Conservation (phyloP, 2,329 filamentous ascomycete genomes). For the Proliferodiscus dingleyae region DNA sequence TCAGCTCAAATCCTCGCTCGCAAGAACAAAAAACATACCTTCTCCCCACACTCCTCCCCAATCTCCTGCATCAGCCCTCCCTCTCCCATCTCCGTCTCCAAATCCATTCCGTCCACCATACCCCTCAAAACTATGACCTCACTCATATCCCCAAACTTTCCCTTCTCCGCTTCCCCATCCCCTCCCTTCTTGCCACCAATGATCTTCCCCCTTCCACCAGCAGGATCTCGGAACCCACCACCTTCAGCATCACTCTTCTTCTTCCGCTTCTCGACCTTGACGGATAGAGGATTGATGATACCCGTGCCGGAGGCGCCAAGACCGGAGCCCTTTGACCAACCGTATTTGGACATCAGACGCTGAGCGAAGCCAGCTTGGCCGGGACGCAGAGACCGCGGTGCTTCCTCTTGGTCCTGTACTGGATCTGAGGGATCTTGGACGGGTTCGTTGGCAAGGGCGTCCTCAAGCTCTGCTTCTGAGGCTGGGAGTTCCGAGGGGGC, state of each 20-base stretch:
- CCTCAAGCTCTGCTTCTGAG: slow-evolving; percentile 47
- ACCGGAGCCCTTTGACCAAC: slow-evolving; percentile 83
- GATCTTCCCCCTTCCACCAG: slow-evolving; percentile 69
- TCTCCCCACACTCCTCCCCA: slow-evolving; percentile 84
- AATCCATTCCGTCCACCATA: slow-evolving; percentile 82
- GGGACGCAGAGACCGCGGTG: slow-evolving; percentile 59
- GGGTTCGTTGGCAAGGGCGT: slow-evolving; percentile 36
- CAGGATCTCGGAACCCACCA: slow-evolving; percentile 64
- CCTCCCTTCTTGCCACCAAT: slow-evolving; percentile 64
- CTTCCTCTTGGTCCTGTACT: slow-evolving; percentile 32
- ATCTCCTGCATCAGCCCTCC: slow-evolving; percentile 83
- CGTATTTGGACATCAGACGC: slow-evolving; percentile 87
- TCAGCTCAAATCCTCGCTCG: slow-evolving; percentile 1
- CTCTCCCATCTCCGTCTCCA: slow-evolving; percentile 62
- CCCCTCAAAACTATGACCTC: slow-evolving; percentile 76
- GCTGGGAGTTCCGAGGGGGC: slow-evolving; percentile 47
- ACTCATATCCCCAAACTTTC: slow-evolving; percentile 68
- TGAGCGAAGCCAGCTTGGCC: slow-evolving; percentile 82
- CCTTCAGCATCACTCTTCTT: slow-evolving; percentile 74
- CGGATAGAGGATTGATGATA: slow-evolving; percentile 77
- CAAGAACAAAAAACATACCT: slow-evolving; percentile 42
- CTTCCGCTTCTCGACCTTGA: slow-evolving; percentile 81
- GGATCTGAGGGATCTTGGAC: no score
- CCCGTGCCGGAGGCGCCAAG: slow-evolving; percentile 78
- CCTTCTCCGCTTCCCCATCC: slow-evolving; percentile 35